Evolutionary conservation across 352 stramenopile genomes (phyloP), one percentile per base, ranked within the genome.

Genomic region (Stephanocyclus meneghinianus): DNA sequence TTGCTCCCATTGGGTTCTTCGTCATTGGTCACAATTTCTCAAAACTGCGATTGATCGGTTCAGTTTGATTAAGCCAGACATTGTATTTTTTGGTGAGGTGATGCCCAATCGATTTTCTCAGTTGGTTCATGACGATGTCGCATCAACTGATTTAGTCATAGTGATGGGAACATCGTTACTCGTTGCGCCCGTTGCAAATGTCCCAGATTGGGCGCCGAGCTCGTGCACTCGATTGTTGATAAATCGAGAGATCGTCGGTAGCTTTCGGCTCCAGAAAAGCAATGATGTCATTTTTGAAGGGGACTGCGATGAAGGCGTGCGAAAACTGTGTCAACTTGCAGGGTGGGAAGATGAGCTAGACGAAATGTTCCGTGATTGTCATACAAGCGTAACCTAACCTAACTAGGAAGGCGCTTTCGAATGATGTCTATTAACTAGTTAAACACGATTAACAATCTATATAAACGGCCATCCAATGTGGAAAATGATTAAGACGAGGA

Each of bases 161-260:
- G 95, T 99, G 40, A 95, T 98, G 47, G 97, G 97, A 42, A 98
- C 97, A 29, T 98, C 95, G 16, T 87, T 99, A 10, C 93, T 96
- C 64, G 97, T 99, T 32, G 92, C 93, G 37, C 97, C 97, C 1
- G 95, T 99, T 16, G 94, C 96, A 21, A 42, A 56, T 16, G 80
- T 90, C 44, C 77, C 81, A 6, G 60, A 80, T 48, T 86, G 72
- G 76, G 76, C 85, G 0, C n/a, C 61, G 4, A 69, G 48, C 35
- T 29, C 40, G 44, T 57, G 70, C 13, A 64, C 57, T 56, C 62
- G 81, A 11, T 32, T 85, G 21, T 67, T 88, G 37, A 50, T 88
- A 10, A 88, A 88, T 73, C 63, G 81, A 64, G 81, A 88, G 48
- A 42, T 80, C 13, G 81, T 85, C 44, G 81, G 81, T 18, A 68